phyloP scores from a whole-genome alignment of 257 asterid species.

The Jacaranda mimosifolia region DNA sequence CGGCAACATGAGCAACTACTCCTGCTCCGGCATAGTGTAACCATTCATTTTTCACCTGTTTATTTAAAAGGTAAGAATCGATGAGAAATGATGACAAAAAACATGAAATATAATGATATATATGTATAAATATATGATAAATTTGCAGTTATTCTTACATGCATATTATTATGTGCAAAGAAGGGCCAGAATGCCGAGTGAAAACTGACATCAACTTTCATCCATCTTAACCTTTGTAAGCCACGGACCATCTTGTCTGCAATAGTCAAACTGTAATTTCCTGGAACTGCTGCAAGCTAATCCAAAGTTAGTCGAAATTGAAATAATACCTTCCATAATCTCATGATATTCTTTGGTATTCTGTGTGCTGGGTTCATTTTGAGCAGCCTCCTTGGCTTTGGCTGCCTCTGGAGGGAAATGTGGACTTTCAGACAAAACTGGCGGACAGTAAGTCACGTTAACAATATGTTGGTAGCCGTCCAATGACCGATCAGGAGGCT shows the following conservation, averaged over 20 bases:
- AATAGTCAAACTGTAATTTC: conserved; percentile 21
- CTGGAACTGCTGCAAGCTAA: not conserved
- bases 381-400: conserved; percentile 88
- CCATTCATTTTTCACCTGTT: conserved; percentile 90
- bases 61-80: conserved; percentile 10
- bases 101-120: not conserved
- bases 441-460: conserved; percentile 72
- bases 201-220: conserved; percentile 86
- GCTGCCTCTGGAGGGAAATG: conserved; percentile 85
- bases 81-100: not conserved
- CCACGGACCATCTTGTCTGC: conserved; percentile 90
- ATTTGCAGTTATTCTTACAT: conserved; percentile 52
- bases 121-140: no score
- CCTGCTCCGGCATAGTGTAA: conserved; percentile 86
- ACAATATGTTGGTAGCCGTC: conserved; percentile 93
- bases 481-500: conserved; percentile 77
- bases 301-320: not conserved
- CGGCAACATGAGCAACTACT: conserved; percentile 86
- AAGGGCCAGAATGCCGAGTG: conserved; percentile 86
- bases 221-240: conserved; percentile 84
- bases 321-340: conserved; percentile 75
- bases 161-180: conserved; percentile 87
- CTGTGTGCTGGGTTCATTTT: conserved; percentile 61
- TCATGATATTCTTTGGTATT: conserved; percentile 79
- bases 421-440: conserved; percentile 67